Evolutionary conservation across 176 grass and related monocot genomes (phyloP), one percentile per base, ranked within the genome.

Genomic region (Oryza nivara): DNA sequence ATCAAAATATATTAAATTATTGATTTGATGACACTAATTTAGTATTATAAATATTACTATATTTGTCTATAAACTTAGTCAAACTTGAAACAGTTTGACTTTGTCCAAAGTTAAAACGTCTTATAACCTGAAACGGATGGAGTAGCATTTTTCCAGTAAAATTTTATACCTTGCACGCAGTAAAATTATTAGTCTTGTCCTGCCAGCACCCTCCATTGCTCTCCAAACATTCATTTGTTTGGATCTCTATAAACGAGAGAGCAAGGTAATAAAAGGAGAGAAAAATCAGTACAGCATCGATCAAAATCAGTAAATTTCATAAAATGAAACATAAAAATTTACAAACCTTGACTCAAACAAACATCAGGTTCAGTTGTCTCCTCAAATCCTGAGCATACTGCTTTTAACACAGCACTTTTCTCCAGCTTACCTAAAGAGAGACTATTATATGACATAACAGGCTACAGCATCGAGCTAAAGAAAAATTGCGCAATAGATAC

Each of bases 161-260:
- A 67, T 15, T 14, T 2, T 61, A 20, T 82, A 97, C 94, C 94
- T 92, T 97, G 92, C 94, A 97, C 14, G 94, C 92, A 61, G 92
- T 90, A 49, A 94, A 84, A 72, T 90, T 94, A 72, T 63, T 79
- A 66, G 72, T 23, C 32, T 87, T 86, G 51, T 94, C 89, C 74
- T 82, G 84, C 94, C 94, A 97, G 64, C 94, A 97, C 75, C 94
- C 94, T 81, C 92, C 94, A 86, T 97, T 97, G 82, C 94, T 92
- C 25, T 94, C 94, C 89, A 97, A 90, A 84, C 94, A 97, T 81
- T 97, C 89, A 68, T 97, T 97, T 88, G 94, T 97, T 88, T 97
- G 72, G 12, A 97, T 93, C 10, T 94, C 94, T 94, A 34, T 71
- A 75, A 32, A 67, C 69, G 69, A 73, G 4, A 72, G 35, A 49